phyloP scores from a whole-genome alignment of 208 protist genomes.

The Balamuthia mandrillaris region DNA sequence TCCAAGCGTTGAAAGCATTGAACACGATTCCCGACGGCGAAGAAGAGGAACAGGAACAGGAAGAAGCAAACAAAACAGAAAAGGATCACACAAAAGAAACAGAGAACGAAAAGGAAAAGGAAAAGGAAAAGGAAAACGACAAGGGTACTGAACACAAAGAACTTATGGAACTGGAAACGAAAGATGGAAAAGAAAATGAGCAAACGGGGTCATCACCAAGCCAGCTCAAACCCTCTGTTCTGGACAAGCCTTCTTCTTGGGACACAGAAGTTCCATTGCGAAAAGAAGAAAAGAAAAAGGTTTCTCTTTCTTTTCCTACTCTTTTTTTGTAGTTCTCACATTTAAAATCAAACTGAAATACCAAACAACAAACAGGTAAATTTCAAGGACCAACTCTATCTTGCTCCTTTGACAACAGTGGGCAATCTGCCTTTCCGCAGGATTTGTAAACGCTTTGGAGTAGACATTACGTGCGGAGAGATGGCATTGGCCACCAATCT shows the following conservation, averaged over 20 bases:
- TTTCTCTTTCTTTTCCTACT: neutral
- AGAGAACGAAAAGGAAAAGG: neutral
- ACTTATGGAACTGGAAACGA: neutral
- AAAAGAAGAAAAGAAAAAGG: slow-evolving; percentile 21
- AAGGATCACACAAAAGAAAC: neutral
- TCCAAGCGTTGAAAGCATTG: neutral
- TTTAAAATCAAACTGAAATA: too few species aligned
- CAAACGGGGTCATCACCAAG: neutral
- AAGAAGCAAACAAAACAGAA: neutral
- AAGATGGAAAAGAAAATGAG: neutral
- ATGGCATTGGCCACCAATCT: slow-evolving; percentile 89
- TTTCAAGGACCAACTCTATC: slow-evolving; percentile 84
- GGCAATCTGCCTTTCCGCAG: slow-evolving; percentile 95
- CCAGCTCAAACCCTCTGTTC: neutral
- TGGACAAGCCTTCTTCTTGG: too few species aligned
- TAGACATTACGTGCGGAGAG: slow-evolving; percentile 89
- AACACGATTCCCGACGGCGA: neutral
- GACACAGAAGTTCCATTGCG: neutral
- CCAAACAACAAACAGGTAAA: slow-evolving; percentile 53
- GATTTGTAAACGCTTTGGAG: slow-evolving; percentile 84
- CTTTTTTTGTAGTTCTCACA: neutral
- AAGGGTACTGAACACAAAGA: neutral
- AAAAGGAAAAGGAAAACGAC: neutral
- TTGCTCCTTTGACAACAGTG: slow-evolving; percentile 95
- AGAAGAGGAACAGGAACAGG: neutral